Base-by-base conservation (phyloP, 805 yeast genomes). In the Isabelozyma gotoi region DNA sequence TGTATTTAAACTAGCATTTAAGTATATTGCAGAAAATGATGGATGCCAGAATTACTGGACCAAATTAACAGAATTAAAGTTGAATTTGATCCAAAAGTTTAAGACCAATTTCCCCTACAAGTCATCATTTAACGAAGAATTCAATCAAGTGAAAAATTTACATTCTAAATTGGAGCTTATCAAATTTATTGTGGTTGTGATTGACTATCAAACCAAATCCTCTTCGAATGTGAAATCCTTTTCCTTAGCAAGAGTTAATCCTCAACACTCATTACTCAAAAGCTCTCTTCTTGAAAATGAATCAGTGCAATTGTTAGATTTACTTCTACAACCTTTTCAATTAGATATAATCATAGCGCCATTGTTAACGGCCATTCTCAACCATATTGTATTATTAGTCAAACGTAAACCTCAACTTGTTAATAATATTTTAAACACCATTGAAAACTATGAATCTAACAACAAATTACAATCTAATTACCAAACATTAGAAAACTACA, bases 101-200 rank as follows among this genome's bases (percentile, higher is more conserved):
- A 77, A 74, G 17, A 60, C 80, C 3, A 65, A 57, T 3, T 81
- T 72, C 51, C 89, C 88, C 3, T 69, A 81, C 43, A 60, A 66
- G 16, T 63, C 73, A 12, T 63, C 72, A 15, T 80, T 73, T 42
- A 68, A 71, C 43, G 67, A 64, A 17, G 87, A 78, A 47, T 69
- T 72, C 31, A 82, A 79, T 51, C 52, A 63, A 21, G 55, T 68
- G 29, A 74, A 82, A 59, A 76, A 81, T 38, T 62, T 81, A 32
- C 81, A 85, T 11, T 68, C 82, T 38, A 81, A 78, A 60, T 65
- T 86, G n/a, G 83, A 91, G 20, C 71, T 85, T n/a, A 68, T 84
- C 41, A 88, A 85, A 62, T 81, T 91, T 46, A 77, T 88, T 8
- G 80, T 63, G 44, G 52, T 65, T 5, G 71, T 71, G 6, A 66